Evolutionary conservation across 495 filamentous ascomycete species (phyloP).

Genomic region (Hypoxylon subgilvum): DNA sequence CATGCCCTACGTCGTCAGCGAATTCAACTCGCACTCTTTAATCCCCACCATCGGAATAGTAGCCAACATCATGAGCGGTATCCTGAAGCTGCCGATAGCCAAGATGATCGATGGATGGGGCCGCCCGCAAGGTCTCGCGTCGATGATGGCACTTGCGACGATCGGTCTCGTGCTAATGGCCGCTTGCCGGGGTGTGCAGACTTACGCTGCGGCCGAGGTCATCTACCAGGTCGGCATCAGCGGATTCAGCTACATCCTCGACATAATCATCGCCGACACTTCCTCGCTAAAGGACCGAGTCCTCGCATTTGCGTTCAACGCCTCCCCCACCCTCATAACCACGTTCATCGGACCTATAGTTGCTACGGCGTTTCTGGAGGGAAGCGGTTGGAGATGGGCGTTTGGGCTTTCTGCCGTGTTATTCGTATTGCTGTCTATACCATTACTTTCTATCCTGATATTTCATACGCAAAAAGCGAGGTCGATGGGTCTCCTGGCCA

Average conservation of each 20-base stretch:
- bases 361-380: slow-evolving; percentile 45
- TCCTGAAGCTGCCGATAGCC: slow-evolving; percentile 65
- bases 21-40: slow-evolving; percentile 55
- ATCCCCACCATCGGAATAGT: slow-evolving; percentile 57
- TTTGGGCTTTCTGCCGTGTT: slow-evolving; percentile 58
- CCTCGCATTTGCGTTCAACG: slow-evolving; percentile 61
- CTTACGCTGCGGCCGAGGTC: slow-evolving; percentile 58
- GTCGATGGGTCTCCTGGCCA: slow-evolving; percentile 56
- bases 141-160: slow-evolving; percentile 48
- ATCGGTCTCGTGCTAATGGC: slow-evolving; percentile 60
- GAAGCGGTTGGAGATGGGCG: slow-evolving; percentile 62
- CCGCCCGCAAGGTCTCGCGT: slow-evolving; percentile 54
- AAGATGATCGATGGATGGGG: slow-evolving; percentile 73
- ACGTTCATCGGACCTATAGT: slow-evolving; percentile 51
- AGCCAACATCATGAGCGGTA: slow-evolving; percentile 64
- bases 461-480: slow-evolving; percentile 66
- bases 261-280: slow-evolving; percentile 66
- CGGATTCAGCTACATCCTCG: slow-evolving; percentile 58
- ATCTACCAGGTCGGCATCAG: slow-evolving; percentile 64
- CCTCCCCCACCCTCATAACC: slow-evolving; percentile 65
- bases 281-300: slow-evolving; percentile 63
- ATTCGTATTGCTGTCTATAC: slow-evolving; percentile 42
- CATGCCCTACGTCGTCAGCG: slow-evolving; percentile 55
- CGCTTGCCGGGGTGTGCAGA: slow-evolving; percentile 54
- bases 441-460: slow-evolving; percentile 53